These are phyloP conservation scores for Angophora floribunda DNA, from an alignment of 345 rosid species.

Conservation along the genomic window DNA sequence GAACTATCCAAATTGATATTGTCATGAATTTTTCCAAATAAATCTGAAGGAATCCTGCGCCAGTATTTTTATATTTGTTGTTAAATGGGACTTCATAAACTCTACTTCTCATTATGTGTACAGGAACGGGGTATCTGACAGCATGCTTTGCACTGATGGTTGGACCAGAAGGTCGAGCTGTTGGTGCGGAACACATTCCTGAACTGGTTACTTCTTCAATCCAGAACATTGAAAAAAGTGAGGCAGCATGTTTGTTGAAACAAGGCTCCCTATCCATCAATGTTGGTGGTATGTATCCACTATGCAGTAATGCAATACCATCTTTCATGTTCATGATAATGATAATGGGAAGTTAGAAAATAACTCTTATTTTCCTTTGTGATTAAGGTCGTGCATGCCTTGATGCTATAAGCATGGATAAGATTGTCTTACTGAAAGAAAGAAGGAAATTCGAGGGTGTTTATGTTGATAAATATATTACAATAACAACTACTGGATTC, in stretches of 20 bases:
- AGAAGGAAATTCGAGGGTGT: not conserved
- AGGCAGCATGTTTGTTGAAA: constrained; percentile 55
- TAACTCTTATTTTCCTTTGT: not conserved
- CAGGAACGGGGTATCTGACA: constrained; percentile 92
- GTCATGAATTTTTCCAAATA: not conserved
- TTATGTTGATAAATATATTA: not conserved
- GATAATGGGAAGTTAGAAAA: not conserved
- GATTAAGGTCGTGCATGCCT: not conserved
- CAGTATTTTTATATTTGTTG: not conserved
- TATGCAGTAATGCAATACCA: not conserved
- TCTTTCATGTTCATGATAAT: not conserved
- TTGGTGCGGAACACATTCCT: constrained; percentile 93
- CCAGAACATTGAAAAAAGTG: constrained; percentile 62
- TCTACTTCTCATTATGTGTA: not conserved
- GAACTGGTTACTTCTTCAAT: constrained; percentile 60
- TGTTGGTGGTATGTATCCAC: constrained; percentile 55
- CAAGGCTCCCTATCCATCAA: constrained; percentile 75
- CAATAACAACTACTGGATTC: not conserved
- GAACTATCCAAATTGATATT: not conserved
- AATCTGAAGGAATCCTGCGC: not conserved
- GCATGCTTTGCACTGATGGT: constrained; percentile 96
- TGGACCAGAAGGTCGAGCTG: constrained; percentile 72
- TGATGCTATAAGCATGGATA: too few relatives aligned
- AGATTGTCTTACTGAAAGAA: not conserved
- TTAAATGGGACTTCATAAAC: not conserved